Conservation (phyloP, 371 early-diverging fungal species). For the Mortierella sp. region DNA sequence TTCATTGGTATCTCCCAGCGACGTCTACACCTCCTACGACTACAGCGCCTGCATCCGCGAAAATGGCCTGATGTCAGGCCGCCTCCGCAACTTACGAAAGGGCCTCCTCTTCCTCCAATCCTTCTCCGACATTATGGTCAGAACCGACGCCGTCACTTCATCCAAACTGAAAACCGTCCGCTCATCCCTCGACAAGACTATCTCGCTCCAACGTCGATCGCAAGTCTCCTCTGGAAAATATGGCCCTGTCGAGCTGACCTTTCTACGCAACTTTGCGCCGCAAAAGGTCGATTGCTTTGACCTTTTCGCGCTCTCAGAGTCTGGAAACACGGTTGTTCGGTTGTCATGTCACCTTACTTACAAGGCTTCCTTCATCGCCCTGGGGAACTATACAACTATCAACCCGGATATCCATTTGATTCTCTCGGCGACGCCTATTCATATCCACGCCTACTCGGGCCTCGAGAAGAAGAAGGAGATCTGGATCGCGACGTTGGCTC, state of each 20-base stretch:
- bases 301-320: conserved; percentile 33
- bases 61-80: conserved; percentile 78
- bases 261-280: conserved; percentile 79
- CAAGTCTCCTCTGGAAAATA: not conserved
- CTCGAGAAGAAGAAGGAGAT: conserved; percentile 60
- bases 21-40: conserved; percentile 86
- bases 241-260: conserved; percentile 68
- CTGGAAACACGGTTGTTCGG: conserved; percentile 17
- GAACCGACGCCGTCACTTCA: conserved; percentile 62
- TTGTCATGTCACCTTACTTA: conserved; percentile 70
- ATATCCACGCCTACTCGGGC: conserved; percentile 57
- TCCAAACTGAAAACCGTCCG: conserved; percentile 50
- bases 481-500: conserved; percentile 77
- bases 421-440: conserved; percentile 77
- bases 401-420: conserved; percentile 68
- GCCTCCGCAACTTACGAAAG: conserved; percentile 75
- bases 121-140: conserved; percentile 71
- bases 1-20: conserved; percentile 52
- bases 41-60: conserved; percentile 87
- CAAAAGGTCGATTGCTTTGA: conserved; percentile 64
- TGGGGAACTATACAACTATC: conserved; percentile 73
- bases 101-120: conserved; percentile 74
- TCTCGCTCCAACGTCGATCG: conserved; percentile 66
- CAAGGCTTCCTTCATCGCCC: conserved; percentile 75
- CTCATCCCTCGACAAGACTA: conserved; percentile 61